phyloP scores from a whole-genome alignment of 768 basidiomycete genomes.

The Lactarius vividus region DNA sequence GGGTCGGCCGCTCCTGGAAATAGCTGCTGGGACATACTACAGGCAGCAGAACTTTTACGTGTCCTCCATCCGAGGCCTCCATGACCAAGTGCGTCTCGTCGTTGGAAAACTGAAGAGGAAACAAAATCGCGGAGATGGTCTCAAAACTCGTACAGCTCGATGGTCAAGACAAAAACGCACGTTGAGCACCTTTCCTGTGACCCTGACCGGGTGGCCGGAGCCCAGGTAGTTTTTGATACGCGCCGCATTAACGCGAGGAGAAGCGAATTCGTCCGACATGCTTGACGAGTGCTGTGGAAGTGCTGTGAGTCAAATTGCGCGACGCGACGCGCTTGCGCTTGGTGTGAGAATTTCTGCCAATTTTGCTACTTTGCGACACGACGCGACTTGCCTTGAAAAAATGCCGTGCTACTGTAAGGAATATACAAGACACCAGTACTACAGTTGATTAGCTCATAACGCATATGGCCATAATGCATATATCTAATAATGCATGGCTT shows the following conservation, averaged over 20 bases:
- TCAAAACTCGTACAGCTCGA: not conserved
- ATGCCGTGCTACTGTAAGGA: too few relatives aligned
- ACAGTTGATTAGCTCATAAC: too few relatives aligned
- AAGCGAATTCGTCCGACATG: conserved; percentile 15
- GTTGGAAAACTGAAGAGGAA: conserved; percentile 11
- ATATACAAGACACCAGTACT: too few relatives aligned
- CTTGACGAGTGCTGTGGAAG: not conserved
- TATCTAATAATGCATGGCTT: too few relatives aligned
- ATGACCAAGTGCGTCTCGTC: conserved; percentile 21
- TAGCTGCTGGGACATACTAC: conserved; percentile 1
- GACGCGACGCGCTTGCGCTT: not conserved
- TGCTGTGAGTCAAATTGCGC: not conserved
- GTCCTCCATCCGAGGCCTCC: conserved; percentile 26
- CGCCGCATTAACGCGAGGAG: conserved; percentile 25
- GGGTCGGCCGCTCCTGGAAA: not conserved
- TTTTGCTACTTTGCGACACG: too few relatives aligned
- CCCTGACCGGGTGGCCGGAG: conserved; percentile 16
- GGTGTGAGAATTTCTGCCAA: too few relatives aligned
- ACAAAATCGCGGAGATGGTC: not conserved
- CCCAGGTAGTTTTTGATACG: conserved; percentile 19
- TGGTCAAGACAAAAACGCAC: conserved; percentile 5
- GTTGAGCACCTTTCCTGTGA: conserved; percentile 25
- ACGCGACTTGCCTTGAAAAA: too few relatives aligned
- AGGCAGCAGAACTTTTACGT: conserved; percentile 17
- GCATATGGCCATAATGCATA: too few relatives aligned